A percentile compares a stretch with the other conserved stretches of the same genome.
Conservation (phyloP, 2,329 filamentous ascomycete species). For the Clonostachys chloroleuca region DNA sequence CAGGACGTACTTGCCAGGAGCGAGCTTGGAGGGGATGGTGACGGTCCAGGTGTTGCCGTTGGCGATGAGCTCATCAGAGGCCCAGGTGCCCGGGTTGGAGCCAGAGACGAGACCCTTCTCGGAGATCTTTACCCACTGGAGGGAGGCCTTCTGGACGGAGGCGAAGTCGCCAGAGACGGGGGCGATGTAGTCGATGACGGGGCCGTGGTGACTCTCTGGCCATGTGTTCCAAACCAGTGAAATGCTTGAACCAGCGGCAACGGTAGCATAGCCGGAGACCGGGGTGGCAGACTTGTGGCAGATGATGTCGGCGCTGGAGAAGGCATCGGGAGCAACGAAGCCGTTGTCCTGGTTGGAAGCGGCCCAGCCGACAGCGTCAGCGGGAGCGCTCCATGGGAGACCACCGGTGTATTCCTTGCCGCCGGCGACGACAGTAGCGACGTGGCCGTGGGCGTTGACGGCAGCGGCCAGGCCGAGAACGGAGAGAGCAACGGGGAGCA, state of each 20-base stretch:
- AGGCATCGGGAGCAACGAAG: constrained; percentile 38
- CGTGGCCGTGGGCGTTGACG: constrained; percentile 20
- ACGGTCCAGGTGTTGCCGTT: constrained; percentile 41
- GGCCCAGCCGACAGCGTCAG: constrained; percentile 25
- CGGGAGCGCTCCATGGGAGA: constrained; percentile 15
- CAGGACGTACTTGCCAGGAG: constrained; percentile 48
- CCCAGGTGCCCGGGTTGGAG: constrained; percentile 44
- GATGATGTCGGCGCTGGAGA: constrained; percentile 34
- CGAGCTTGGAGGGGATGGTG: constrained; percentile 38
- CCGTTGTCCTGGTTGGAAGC: constrained; percentile 30
- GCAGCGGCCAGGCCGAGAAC: constrained; percentile 12
- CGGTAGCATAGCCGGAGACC: constrained; percentile 29
- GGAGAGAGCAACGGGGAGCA: constrained; percentile 10
- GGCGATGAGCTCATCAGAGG: constrained; percentile 43
- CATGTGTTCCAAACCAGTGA: constrained; percentile 61
- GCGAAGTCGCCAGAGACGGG: constrained; percentile 45
- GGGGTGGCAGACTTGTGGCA: constrained; percentile 38
- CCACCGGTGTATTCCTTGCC: constrained; percentile 22
- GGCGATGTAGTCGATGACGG: constrained; percentile 57
- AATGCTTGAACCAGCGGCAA: constrained; percentile 51
- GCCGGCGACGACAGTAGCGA: constrained; percentile 13
- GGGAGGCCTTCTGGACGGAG: constrained; percentile 40
- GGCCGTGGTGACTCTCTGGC: constrained; percentile 61
- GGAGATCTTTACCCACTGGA: constrained; percentile 58
- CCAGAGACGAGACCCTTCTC: constrained; percentile 44